These are phyloP conservation scores for Starmerella gropengiesseri DNA, from an alignment of 805 yeast species.

Conservation along the genomic window DNA sequence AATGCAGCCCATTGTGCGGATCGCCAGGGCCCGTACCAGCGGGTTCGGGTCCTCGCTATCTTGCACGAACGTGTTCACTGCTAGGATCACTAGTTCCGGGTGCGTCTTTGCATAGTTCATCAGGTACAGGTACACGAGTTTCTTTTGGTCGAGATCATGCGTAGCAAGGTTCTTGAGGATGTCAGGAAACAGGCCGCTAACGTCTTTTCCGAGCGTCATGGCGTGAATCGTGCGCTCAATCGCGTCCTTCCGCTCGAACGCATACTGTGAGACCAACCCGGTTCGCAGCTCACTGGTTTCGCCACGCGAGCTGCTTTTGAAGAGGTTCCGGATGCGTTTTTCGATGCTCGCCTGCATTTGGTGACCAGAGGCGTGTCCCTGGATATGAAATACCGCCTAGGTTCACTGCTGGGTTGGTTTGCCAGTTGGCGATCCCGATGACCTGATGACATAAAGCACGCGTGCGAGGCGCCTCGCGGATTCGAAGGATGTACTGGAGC, in stretches of 20 bases:
- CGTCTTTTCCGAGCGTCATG: constrained; percentile 97
- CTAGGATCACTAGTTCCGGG: constrained; percentile 90
- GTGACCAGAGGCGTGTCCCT: background rate
- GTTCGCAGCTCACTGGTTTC: constrained; percentile 79
- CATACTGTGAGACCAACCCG: constrained; percentile 89
- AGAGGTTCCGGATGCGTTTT: constrained; percentile 43
- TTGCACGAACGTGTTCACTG: constrained; percentile 89
- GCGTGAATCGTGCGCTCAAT: constrained; percentile 95
- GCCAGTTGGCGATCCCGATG: background rate
- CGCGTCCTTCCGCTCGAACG: constrained; percentile 84
- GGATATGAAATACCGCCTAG: background rate
- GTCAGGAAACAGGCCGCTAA: constrained; percentile 87
- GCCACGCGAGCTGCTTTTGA: constrained; percentile 49
- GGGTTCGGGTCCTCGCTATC: constrained; percentile 97
- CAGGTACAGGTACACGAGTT: constrained; percentile 81
- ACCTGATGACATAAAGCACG: constrained; percentile 5
- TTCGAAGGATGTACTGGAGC: background rate
- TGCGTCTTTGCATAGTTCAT: constrained; percentile 97
- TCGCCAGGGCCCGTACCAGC: constrained; percentile 86
- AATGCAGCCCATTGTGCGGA: constrained; percentile 97
- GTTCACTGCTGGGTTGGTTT: background rate
- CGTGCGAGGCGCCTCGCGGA: background rate
- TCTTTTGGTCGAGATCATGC: constrained; percentile 91
- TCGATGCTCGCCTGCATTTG: constrained; percentile 31
- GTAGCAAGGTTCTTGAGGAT: constrained; percentile 94